phyloP scores from a whole-genome alignment of 768 basidiomycete species.

The Chiua virens region DNA sequence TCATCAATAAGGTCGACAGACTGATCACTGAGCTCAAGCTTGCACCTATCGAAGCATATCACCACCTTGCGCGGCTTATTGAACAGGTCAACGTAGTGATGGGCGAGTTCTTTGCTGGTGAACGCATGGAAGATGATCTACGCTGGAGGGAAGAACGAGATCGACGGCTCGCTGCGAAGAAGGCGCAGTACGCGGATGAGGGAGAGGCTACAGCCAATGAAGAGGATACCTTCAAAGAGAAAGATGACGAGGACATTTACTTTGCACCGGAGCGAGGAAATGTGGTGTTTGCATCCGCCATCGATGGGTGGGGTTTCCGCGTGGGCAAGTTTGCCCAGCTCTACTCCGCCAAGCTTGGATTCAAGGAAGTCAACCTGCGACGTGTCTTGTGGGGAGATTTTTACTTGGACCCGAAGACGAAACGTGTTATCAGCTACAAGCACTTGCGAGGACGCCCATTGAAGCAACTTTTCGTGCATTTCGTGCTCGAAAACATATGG shows the following conservation, averaged over 20 bases:
- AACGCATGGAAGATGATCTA: constrained; percentile 95
- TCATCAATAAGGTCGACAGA: constrained; percentile 97
- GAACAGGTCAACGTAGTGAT: constrained; percentile 98
- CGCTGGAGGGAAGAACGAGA: constrained; percentile 94
- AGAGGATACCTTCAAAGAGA: constrained; percentile 79
- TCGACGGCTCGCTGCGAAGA: constrained; percentile 72
- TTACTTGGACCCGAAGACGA: constrained; percentile 94
- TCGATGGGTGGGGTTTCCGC: constrained; percentile 98
- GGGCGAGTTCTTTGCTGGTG: constrained; percentile 93
- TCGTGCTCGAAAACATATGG: constrained; percentile 97
- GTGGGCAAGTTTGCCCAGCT: constrained; percentile 91
- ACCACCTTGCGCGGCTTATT: constrained; percentile 89
- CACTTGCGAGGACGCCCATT: constrained; percentile 82
- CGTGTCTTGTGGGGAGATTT: constrained; percentile 96
- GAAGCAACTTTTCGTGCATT: constrained; percentile 96
- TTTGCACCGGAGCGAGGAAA: constrained; percentile 96
- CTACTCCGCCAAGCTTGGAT: constrained; percentile 86
- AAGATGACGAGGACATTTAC: constrained; percentile 97
- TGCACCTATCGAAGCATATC: constrained; percentile 88
- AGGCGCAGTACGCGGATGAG: constrained; percentile 66
- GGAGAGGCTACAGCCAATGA: constrained; percentile 60
- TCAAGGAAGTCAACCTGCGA: constrained; percentile 84
- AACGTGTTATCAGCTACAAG: constrained; percentile 87
- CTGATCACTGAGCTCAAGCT: constrained; percentile 92
- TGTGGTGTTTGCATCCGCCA: constrained; percentile 93